phyloP scores from a whole-genome alignment of 2,329 filamentous ascomycete species.

The Verticillium nubilum region DNA sequence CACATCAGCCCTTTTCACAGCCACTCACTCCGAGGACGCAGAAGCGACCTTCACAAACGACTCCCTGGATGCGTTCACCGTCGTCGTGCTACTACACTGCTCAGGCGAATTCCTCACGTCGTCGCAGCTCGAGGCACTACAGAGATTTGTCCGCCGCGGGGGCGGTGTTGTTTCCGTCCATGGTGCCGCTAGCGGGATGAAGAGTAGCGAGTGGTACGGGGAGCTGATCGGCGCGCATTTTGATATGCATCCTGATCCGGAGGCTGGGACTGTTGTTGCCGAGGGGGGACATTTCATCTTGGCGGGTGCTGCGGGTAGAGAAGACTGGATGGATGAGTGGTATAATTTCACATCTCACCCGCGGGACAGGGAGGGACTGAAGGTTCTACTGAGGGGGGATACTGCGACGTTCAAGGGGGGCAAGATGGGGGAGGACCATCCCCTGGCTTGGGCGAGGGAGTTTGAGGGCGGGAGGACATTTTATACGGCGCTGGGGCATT shows the following conservation, averaged over 20 bases:
- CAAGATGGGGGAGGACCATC: slow-evolving; percentile 28
- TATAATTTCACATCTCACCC: slow-evolving; percentile 33
- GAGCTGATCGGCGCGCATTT: slow-evolving; percentile 32
- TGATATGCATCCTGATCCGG: slow-evolving; percentile 29
- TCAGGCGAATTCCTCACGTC: slow-evolving; percentile 30
- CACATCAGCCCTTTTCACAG: slow-evolving; percentile 18
- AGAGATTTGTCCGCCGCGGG: slow-evolving; percentile 24
- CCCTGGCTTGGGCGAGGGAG: slow-evolving; percentile 32
- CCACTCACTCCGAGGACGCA: slow-evolving; percentile 29
- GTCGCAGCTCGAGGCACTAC: slow-evolving; percentile 25
- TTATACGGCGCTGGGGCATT: slow-evolving; percentile 36
- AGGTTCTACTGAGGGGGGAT: slow-evolving; percentile 28
- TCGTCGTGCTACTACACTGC: slow-evolving; percentile 31
- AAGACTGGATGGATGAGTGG: slow-evolving; percentile 34
- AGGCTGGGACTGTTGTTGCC: slow-evolving; percentile 23
- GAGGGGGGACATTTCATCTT: slow-evolving; percentile 26
- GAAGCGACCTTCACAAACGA: slow-evolving; percentile 21
- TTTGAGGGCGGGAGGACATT: slow-evolving; percentile 32
- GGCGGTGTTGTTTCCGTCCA: slow-evolving; percentile 36
- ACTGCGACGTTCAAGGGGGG: slow-evolving; percentile 29
- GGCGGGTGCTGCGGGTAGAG: slow-evolving; percentile 3
- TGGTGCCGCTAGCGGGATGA: slow-evolving; percentile 28
- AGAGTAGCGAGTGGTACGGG: slow-evolving; percentile 27
- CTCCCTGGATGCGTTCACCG: slow-evolving; percentile 24
- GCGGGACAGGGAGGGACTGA: slow-evolving; percentile 17